Evolutionary conservation across 495 filamentous ascomycete species (phyloP), one percentile per base, ranked within the genome.

Genomic region (Podospora pseudocomata): DNA sequence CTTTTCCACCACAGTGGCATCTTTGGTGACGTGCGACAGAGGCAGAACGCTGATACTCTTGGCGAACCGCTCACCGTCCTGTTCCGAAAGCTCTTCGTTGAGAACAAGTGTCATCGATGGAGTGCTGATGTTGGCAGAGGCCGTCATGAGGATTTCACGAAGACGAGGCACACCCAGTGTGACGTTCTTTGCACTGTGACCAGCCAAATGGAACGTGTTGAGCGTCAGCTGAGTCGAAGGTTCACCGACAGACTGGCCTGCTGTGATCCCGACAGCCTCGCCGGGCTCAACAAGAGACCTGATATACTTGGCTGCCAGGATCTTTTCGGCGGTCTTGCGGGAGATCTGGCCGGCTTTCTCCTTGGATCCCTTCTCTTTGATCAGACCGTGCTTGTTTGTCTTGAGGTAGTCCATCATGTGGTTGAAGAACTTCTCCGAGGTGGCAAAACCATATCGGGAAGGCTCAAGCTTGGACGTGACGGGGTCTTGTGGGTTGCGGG

Each of bases 161-260:
- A 99, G 85, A 77, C 95, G 91, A 61, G 95, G 95, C 76, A 99
- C 97, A 91, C 95, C 95, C 26, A 98, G 86, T 4, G 95, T 99
- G 73, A 99, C 95, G 85, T 99, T 99, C 86, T 97, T 97, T 20
- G 96, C 89, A 26, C 94, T 91, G 84, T 98, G 96, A 76, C 95
- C 95, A 74, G 95, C 95, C 86, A 99, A 92, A 86, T 99, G 95
- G 88, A 99, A 99, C 28, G 95, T 99, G 76, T 99, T 99, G 63
- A 99, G 81, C n/a, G 95, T 99, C 96, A 99, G 98, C 78, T 99
- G 95, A 15, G 95, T 99, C 18, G 93, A 97, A 9, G 96, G 95
- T 77, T 98, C 96, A 73, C 95, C 95, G 61, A 99, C 88, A 49
- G 94, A 97, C 81, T 99, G 95, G 55, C 93, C 93, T 60, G 95